Evolutionary conservation across 306 rosid genomes (phyloP), one percentile per base, ranked within the genome.

Genomic region (Leucaena leucocephala): DNA sequence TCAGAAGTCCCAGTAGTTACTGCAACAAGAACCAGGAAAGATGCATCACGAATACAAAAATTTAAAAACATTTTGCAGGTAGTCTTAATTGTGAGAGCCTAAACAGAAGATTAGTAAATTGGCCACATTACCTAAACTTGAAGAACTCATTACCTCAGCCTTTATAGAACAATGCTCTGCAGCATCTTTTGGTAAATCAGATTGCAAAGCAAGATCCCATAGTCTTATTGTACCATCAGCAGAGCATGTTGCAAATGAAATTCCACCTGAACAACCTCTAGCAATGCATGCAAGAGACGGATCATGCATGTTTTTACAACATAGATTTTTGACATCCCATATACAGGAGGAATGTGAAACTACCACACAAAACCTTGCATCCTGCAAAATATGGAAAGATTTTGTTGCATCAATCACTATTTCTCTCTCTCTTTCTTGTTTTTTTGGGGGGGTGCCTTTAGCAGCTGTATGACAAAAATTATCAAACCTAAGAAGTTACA

Each of bases 211-310:
- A 81, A 90, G 91, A 90, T 92, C 97, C 97, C 97, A 92, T 75
- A 90, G 74, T 88, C 94, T 88, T 63, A 92, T 82, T 50, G 93
- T 85, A 84, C 94, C 93, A 84, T 92, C 97, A 58, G 88, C 67
- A 69, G 94, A 92, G 85, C 97, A 88, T 57, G 97, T 92, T 67
- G 97, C 94, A 81, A 92, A 92, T 68, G 94, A 90, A 84, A 86
- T 82, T 33, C 94, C 94, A 65, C 94, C 97, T 2, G 81, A 84
- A 85, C 94, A 92, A 73, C 97, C 94, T 90, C 90, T 90, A 70
- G 97, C 93, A 80, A 86, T 81, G 82, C 97, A 92, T 76, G 92
- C 91, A 79, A 87, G 86, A 78, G 94, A 87, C 48, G 91, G 86
- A 79, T 90, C 91, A 55, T 92, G 97, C 83, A 82, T 76, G 84